Percentiles rank a stretch among this genome's conserved stretches.
Conservation (phyloP, 2,329 filamentous ascomycete genomes). For the Pezicula rhizophila region DNA sequence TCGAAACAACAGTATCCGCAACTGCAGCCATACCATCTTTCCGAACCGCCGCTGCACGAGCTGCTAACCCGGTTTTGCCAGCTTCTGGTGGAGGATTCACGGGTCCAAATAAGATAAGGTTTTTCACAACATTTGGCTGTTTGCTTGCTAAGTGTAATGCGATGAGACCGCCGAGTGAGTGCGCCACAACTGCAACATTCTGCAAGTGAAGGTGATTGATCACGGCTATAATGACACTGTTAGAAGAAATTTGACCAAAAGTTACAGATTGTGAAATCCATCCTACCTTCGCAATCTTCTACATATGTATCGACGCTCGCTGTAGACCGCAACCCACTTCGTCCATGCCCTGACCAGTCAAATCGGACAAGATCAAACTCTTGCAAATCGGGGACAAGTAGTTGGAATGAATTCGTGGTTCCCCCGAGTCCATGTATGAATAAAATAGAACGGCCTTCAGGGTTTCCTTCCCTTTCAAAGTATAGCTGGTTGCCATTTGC, state of each 20-base stretch:
- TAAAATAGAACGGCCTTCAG: not conserved
- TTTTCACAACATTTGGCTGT: slow-evolving; percentile 17
- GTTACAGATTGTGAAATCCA: not conserved
- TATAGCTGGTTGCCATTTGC: not conserved
- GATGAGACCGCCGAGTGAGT: slow-evolving; percentile 29
- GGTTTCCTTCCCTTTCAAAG: not conserved
- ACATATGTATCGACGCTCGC: not conserved
- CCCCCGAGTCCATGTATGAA: slow-evolving; percentile 1
- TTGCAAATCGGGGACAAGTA: not conserved
- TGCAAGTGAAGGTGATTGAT: slow-evolving; percentile 20
- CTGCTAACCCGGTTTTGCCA: not conserved
- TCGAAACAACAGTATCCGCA: not conserved
- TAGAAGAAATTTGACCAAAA: not conserved
- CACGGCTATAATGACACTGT: slow-evolving; percentile 12
- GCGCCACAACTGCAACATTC: slow-evolving; percentile 21
- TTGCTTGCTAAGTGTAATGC: slow-evolving; percentile 25
- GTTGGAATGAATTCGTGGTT: slow-evolving; percentile 6
- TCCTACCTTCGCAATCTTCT: not conserved
- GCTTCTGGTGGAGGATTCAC: slow-evolving; percentile 2
- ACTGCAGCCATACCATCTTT: not conserved
- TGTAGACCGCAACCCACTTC: not conserved
- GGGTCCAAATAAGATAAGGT: slow-evolving; percentile 24
- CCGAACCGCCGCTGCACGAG: not conserved
- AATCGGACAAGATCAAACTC: not conserved
- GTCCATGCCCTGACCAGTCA: not conserved